A percentile compares a stretch with the other conserved stretches of the same genome.
Conservation (phyloP, 495 filamentous ascomycete species). For the Tuber umbilicatum region DNA sequence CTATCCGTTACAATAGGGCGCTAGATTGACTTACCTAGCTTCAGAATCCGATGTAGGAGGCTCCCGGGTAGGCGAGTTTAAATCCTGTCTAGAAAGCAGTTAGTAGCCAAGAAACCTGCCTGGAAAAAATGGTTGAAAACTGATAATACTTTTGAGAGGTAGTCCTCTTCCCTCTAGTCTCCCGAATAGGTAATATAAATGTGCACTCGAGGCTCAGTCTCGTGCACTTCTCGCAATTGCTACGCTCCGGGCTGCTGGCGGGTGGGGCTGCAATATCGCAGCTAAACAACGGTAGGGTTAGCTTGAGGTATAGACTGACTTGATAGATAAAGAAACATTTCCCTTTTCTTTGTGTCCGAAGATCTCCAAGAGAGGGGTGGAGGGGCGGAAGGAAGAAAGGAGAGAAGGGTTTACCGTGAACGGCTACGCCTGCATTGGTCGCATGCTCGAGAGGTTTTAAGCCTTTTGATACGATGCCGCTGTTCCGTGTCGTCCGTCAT, state of each 20-base stretch:
- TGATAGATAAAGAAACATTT: neutral
- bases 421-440: conserved; percentile 30
- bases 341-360: neutral
- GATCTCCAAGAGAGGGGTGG: neutral
- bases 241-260: conserved; percentile 13
- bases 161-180: conserved; percentile 29
- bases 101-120: neutral
- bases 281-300: conserved; percentile 13
- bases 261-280: conserved; percentile 26
- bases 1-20: neutral
- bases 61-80: conserved; percentile 27
- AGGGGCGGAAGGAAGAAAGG: neutral
- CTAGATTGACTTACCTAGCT: conserved; percentile 6
- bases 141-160: conserved; percentile 4
- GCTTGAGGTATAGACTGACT: neutral
- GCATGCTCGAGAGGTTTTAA: conserved; percentile 30
- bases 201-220: conserved; percentile 26
- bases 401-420: conserved; percentile 19
- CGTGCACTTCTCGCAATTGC: conserved; percentile 26
- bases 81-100: conserved; percentile 18
- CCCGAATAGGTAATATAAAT: conserved; percentile 27
- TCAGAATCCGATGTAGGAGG: conserved; percentile 25
- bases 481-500: conserved; percentile 23
- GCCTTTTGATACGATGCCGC: conserved; percentile 26
- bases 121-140: too few relatives aligned